Evolutionary conservation across 768 basidiomycete species (phyloP), one percentile per base, ranked within the genome.

Genomic region (Tephrocybe rancida): DNA sequence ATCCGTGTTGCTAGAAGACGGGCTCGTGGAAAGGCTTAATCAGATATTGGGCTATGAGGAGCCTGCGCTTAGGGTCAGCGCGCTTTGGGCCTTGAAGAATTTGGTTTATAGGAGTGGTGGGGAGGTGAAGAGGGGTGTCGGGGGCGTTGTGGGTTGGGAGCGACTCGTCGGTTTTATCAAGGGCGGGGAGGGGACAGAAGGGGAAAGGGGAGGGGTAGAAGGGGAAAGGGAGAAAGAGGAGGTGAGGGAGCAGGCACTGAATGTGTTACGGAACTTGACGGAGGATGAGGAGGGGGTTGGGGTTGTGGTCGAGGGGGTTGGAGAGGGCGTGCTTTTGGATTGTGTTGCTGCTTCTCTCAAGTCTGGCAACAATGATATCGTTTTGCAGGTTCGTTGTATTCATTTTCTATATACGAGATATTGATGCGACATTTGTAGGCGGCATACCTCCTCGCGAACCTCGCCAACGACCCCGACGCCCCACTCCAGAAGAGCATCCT

Each of bases 31-130:
- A 1, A 72, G 89, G 1, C 73, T 95, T 8, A 80, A 86, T 25
- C 73, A 80, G 44, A 70, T 94, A 1, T 67, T 88, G 3, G 73
- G 34, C 26, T 39, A 34, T 9, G 41, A 50, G 2, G 52, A 54
- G 27, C 13, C 37, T 14, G 35, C 42, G 46, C 26, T 56, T 41
- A 38, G 53, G 16, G 43, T 88, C 25, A 92, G 85, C 56, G 83
- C 88, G 0, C 64, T 95, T n/a, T 95, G 94, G 93, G 88, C 88
- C 0, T 69, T 95, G 30, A 93, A 92, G 67, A 97, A 95, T 62
- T 64, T 92, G n/a, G 65, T 92, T 2, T 81, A 81, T 65, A 87
- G 86, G 62, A 82, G 85, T 29, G 71, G 70, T 2, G 69, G 74
- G n/a, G 75, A 78, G 38, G 81, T 82, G 46, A 94, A 92, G 68